phyloP scores from a whole-genome alignment of 1,139 yeast species.

The Yamadazyma dushanensis region DNA sequence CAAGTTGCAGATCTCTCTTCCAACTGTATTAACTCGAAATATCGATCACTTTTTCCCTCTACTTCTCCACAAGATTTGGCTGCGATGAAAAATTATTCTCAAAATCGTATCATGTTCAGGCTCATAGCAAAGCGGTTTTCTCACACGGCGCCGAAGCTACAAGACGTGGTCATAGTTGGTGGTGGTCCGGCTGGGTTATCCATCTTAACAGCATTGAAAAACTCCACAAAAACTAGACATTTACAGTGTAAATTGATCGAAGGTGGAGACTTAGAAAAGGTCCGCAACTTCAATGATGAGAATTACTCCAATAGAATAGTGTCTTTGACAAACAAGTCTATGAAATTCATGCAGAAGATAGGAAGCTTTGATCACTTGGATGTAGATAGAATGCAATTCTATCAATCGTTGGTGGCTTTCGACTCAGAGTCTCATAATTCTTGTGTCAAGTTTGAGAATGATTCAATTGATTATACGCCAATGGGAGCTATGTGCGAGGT shows the following conservation, averaged over 20 bases:
- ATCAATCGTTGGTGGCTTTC: conserved; percentile 80
- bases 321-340: conserved; percentile 80
- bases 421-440: conserved; percentile 71
- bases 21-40: too few relatives aligned
- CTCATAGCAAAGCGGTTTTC: conserved; percentile 7
- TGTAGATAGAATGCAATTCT: conserved; percentile 70
- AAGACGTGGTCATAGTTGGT: conserved; percentile 87
- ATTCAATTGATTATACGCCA: conserved; percentile 38
- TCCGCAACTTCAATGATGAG: conserved; percentile 47
- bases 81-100: too few relatives aligned
- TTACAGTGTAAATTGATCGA: conserved; percentile 73
- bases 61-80: background rate
- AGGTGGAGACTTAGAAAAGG: conserved; percentile 57
- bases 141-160: conserved; percentile 21
- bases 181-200: conserved; percentile 98
- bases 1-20: too few relatives aligned
- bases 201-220: conserved; percentile 73
- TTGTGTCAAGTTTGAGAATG: conserved; percentile 68
- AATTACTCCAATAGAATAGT: conserved; percentile 78
- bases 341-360: conserved; percentile 60
- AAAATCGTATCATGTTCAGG: conserved; percentile 2
- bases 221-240: conserved; percentile 59
- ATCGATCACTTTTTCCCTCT: background rate
- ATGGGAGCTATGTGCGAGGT: conserved; percentile 89
- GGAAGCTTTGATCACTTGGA: conserved; percentile 73